Base-by-base conservation (phyloP, 192 early-diverging fungal genomes). In the Gigaspora rosea region DNA sequence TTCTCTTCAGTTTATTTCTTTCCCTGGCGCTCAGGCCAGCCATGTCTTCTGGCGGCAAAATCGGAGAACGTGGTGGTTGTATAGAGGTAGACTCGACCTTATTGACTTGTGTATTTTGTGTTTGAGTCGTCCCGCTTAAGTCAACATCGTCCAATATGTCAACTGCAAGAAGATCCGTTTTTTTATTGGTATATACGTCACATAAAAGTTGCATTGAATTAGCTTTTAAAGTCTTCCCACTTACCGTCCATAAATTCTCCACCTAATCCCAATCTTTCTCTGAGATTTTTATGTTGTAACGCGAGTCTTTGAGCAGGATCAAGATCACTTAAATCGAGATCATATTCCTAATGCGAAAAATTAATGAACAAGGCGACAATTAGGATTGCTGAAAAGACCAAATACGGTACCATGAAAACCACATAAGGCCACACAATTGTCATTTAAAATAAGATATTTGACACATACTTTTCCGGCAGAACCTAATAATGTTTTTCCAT, bases 81-180 rank as follows among this genome's bases (percentile, higher is more conserved):
- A 78, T 61, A 32, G 73, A 72, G 18, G 69, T 22, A 10, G 76
- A 54, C 9, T 78, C 81, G 22, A 79, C 75, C 56, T 82, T 77
- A 18, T 82, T 77, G 11, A 75, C 32, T 36, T 75, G 56, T 13
- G 56, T 51, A 54, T 71, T 27, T 54, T 73, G 76, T 78, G 75
- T 78, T 58, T 57, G 78, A 72, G 82, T 73, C 56, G 50, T 78
- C 0, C 80, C 73, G 22, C 49, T 82, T n/a, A 95, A 80, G 81
- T 97, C 97, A 0, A 84, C 78, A 73, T 99, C 97, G 50, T 93
- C 92, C 36, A 97, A 81, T 35, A 98, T 83, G 54, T 97, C 95
- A 15, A 93, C 91, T 92, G 59, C 32, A 57, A 69, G n/a, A 56
- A 56, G 9, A 16, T 51, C 8, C 0, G 15, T 56, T 18, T 18